Conservation (phyloP, 495 filamentous ascomycete species). For the Pyrenula aspistea region DNA sequence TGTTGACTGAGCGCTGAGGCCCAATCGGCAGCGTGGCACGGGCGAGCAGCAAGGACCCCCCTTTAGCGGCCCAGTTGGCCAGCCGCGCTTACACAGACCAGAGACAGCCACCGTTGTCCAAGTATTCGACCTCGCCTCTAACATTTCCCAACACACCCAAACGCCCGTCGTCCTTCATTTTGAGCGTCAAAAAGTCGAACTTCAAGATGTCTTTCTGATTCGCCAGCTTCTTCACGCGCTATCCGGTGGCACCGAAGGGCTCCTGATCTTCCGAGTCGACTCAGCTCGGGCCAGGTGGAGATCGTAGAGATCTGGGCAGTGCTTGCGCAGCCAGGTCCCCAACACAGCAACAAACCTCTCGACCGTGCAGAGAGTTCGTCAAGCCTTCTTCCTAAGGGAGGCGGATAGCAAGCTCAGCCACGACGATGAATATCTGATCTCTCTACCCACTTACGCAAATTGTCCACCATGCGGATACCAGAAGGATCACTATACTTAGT, state of each 20-base stretch:
- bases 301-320: not conserved
- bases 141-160: not conserved
- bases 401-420: not conserved
- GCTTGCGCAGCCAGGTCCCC: not conserved
- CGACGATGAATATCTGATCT: not conserved
- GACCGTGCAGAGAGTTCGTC: not conserved
- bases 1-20: not conserved
- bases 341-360: not conserved
- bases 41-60: not conserved
- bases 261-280: not conserved
- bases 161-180: not conserved
- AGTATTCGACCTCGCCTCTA: not conserved
- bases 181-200: no score
- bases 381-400: not conserved
- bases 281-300: not conserved
- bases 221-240: not conserved
- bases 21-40: not conserved
- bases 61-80: not conserved
- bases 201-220: no score
- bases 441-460: not conserved
- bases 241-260: not conserved
- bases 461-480: not conserved
- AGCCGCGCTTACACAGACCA: not conserved
- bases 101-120: not conserved
- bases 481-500: not conserved